phyloP scores from a whole-genome alignment of 257 asterid genomes.

The Marsdenia floribunda region DNA sequence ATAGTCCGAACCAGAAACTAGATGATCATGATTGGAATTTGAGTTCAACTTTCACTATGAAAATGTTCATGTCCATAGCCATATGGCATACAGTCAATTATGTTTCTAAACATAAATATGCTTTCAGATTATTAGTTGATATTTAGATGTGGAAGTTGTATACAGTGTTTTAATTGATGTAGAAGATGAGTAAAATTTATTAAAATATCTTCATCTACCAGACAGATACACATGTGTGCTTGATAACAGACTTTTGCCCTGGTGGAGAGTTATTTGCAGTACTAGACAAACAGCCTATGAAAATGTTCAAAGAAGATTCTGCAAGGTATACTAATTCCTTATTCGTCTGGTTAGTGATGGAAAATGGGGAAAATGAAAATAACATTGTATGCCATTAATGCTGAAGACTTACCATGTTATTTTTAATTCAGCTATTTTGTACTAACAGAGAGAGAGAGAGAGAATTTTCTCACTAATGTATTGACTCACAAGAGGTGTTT shows the following conservation, averaged over 20 bases:
- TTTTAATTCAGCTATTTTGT: neutral
- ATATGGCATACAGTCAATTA: neutral
- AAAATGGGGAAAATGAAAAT: neutral
- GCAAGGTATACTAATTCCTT: slow-evolving; percentile 56
- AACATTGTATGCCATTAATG: neutral
- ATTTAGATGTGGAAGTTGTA: slow-evolving; percentile 9
- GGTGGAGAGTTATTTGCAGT: slow-evolving; percentile 94
- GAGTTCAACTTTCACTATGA: neutral
- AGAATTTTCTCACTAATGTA: neutral
- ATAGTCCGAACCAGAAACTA: neutral
- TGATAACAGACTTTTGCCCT: slow-evolving; percentile 92
- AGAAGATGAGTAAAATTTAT: neutral
- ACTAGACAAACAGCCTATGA: slow-evolving; percentile 96
- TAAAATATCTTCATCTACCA: slow-evolving; percentile 37
- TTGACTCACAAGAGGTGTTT: neutral
- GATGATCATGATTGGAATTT: neutral
- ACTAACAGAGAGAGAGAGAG: neutral
- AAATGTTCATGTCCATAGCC: neutral
- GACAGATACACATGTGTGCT: slow-evolving; percentile 96
- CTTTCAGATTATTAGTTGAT: neutral
- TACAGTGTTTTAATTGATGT: neutral
- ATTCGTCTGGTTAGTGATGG: neutral
- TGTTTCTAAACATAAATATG: neutral
- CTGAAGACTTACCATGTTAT: neutral
- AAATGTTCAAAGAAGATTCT: slow-evolving; percentile 86